Percentiles rank a stretch among this genome's conserved stretches.
Conservation (phyloP, 2,329 filamentous ascomycete genomes). For the Beauveria sp. region DNA sequence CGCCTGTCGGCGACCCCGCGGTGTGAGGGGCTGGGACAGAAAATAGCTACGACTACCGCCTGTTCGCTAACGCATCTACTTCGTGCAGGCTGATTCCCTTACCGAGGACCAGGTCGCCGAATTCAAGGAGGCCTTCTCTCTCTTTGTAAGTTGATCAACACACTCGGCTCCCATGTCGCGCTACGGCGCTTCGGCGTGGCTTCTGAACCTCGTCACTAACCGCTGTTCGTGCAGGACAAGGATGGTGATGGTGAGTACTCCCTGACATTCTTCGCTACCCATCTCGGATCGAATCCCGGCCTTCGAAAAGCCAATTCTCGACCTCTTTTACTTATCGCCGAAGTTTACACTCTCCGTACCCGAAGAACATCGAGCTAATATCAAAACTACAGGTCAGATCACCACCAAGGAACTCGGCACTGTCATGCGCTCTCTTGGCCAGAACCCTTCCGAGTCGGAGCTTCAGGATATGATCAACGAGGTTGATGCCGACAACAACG, state of each 20-base stretch:
- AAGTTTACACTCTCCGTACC: neutral
- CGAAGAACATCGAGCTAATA: neutral
- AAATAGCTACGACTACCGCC: neutral
- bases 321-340: neutral
- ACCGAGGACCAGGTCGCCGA: slow-evolving; percentile 99
- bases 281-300: neutral
- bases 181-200: neutral
- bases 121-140: slow-evolving; percentile 99
- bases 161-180: neutral
- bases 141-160: slow-evolving; percentile 69
- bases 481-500: slow-evolving; percentile 87
- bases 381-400: slow-evolving; percentile 62
- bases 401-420: slow-evolving; percentile 86
- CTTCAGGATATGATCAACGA: slow-evolving; percentile 93
- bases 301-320: neutral
- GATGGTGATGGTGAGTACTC: slow-evolving; percentile 81
- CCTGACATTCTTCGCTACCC: neutral
- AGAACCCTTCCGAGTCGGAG: slow-evolving; percentile 85
- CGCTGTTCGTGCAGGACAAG: slow-evolving; percentile 57
- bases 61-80: slow-evolving; percentile 19
- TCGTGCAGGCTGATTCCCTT: slow-evolving; percentile 80
- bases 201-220: slow-evolving; percentile 18
- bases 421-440: slow-evolving; percentile 82
- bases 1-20: slow-evolving; percentile 12
- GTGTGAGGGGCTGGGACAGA: slow-evolving; percentile 21